Evolutionary conservation across 2,329 filamentous ascomycete species (phyloP).

Genomic region (Aspergillus floridensis): DNA sequence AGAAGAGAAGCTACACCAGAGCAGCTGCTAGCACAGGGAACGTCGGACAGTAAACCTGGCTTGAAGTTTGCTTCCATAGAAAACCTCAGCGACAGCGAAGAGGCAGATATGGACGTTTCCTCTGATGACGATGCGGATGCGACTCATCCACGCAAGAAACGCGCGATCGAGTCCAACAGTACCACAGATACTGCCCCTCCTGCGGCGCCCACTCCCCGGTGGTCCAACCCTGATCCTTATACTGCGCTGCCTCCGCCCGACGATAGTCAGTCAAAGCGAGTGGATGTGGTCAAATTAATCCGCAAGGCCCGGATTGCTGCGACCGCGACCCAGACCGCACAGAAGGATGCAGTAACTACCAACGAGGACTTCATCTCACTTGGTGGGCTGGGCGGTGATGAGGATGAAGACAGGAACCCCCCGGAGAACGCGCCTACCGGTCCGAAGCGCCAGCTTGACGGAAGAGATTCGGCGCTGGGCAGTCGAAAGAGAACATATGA

Average conservation of each 20-base stretch:
- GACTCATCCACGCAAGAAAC: slow-evolving; percentile 40
- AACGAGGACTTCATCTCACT: slow-evolving; percentile 89
- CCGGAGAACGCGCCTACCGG: slow-evolving; percentile 39
- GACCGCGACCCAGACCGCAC: slow-evolving; percentile 44
- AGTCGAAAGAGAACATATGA: slow-evolving; percentile 72
- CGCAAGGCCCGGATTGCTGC: slow-evolving; percentile 76
- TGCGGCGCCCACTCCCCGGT: slow-evolving; percentile 60
- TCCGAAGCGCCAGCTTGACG: slow-evolving; percentile 30
- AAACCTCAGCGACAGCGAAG: slow-evolving; percentile 46
- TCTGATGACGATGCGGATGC: slow-evolving; percentile 35
- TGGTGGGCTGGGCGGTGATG: slow-evolving; percentile 61
- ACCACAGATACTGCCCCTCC: slow-evolving; percentile 23
- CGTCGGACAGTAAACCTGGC: slow-evolving; percentile 26
- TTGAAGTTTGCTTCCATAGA: slow-evolving; percentile 38
- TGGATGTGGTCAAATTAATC: slow-evolving; percentile 86
- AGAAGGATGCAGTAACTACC: slow-evolving; percentile 54
- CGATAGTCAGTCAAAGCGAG: slow-evolving; percentile 69
- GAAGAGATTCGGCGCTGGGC: slow-evolving; percentile 52
- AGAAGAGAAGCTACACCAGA: slow-evolving; percentile 39
- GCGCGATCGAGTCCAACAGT: slow-evolving; percentile 28
- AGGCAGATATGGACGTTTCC: slow-evolving; percentile 46
- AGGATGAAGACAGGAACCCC: slow-evolving; percentile 30
- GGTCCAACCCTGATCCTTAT: slow-evolving; percentile 96
- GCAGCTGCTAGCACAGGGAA: slow-evolving; percentile 24
- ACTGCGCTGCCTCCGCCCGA: slow-evolving; percentile 79